Evolutionary conservation across 495 filamentous ascomycete genomes (phyloP).

Genomic region (Bathelium albidoporum): DNA sequence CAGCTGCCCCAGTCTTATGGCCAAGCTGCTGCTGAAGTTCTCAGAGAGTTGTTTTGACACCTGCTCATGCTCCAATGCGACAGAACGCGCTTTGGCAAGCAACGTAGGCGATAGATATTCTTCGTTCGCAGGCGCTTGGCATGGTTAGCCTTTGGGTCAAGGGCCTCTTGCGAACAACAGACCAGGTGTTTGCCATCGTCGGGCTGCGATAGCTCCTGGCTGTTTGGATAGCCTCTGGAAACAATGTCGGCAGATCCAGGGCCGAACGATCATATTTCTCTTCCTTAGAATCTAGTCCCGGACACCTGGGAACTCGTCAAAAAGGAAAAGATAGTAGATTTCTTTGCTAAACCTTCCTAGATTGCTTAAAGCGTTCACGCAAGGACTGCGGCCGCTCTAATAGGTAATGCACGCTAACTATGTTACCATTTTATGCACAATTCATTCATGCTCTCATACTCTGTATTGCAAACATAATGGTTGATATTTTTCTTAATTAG

Average conservation of each 20-base stretch:
- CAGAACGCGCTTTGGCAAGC: slow-evolving; percentile 50
- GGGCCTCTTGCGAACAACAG: neutral
- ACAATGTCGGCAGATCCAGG: slow-evolving; percentile 29
- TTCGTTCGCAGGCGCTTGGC: slow-evolving; percentile 6
- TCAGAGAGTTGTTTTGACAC: slow-evolving; percentile 46
- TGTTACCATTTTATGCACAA: no score
- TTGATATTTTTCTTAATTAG: no score
- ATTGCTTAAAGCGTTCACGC: no score
- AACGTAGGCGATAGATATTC: slow-evolving; percentile 46
- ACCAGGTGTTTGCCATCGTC: slow-evolving; percentile 21
- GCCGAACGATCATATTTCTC: slow-evolving; percentile 18
- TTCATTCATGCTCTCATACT: no score
- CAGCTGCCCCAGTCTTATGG: slow-evolving; percentile 71
- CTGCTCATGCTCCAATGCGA: slow-evolving; percentile 57
- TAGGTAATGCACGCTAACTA: no score
- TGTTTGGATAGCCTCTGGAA: slow-evolving; percentile 15
- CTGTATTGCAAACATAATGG: no score
- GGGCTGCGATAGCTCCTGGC: slow-evolving; percentile 3
- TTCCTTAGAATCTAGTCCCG: no score
- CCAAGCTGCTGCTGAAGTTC: slow-evolving; percentile 60
- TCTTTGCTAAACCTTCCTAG: no score
- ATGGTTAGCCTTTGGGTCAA: neutral
- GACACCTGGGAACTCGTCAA: no score
- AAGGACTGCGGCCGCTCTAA: no score
- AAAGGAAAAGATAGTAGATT: no score